These are phyloP conservation scores for Mycena vitilis DNA, from an alignment of 768 basidiomycete genomes.

Conservation along the genomic window DNA sequence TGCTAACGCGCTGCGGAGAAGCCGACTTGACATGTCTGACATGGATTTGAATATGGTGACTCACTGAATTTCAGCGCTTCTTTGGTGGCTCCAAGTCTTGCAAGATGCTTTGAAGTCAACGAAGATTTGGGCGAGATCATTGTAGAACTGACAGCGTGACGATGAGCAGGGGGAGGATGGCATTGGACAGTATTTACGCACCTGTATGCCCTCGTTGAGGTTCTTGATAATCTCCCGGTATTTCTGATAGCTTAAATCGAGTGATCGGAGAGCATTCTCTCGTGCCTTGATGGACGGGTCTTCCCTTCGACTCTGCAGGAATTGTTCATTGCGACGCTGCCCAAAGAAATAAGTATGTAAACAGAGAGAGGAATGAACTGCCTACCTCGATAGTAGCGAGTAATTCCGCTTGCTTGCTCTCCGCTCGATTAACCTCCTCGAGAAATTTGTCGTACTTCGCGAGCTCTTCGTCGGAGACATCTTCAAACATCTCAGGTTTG, in stretches of 20 bases:
- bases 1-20: constrained; percentile 53
- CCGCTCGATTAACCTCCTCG: constrained; percentile 62
- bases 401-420: constrained; percentile 71
- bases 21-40: constrained; percentile 15
- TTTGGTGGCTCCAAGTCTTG: constrained; percentile 75
- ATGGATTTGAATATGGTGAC: constrained; percentile 38
- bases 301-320: constrained; percentile 81
- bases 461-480: constrained; percentile 81
- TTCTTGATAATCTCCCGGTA: constrained; percentile 88
- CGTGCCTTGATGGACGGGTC: constrained; percentile 84
- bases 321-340: constrained; percentile 73
- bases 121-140: constrained; percentile 80
- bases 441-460: constrained; percentile 86
- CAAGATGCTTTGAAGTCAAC: constrained; percentile 81
- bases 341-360: constrained; percentile 1
- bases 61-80: constrained; percentile 83
- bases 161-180: not conserved
- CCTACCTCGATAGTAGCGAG: constrained; percentile 77
- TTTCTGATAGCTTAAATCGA: constrained; percentile 88
- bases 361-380: constrained; percentile 11
- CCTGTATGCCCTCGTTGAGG: constrained; percentile 90
- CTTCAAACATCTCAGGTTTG: constrained; percentile 89
- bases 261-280: constrained; percentile 82
- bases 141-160: constrained; percentile 81
- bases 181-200: constrained; percentile 41